Conservation (phyloP, 257 asterid species). For the Agastache rugosa region DNA sequence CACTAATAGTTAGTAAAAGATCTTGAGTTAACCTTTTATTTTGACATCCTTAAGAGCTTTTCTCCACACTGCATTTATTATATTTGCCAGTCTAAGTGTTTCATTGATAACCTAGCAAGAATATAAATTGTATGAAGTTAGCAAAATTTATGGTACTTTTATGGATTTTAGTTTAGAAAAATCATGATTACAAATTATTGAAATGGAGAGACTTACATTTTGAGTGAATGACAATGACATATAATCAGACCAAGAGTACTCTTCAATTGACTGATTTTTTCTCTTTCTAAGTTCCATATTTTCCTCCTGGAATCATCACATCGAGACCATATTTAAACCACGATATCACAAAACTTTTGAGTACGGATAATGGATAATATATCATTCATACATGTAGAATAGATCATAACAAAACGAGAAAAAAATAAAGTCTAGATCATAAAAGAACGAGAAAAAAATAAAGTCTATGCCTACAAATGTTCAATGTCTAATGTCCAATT, state of each 20-base stretch:
- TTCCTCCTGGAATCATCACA: constrained; percentile 67
- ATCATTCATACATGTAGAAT: background rate
- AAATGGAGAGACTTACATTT: constrained; percentile 51
- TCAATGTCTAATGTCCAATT: background rate
- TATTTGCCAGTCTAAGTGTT: constrained; percentile 83
- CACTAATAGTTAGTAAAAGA: background rate
- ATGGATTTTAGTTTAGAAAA: background rate
- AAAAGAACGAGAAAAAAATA: background rate
- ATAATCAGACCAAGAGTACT: constrained; percentile 84
- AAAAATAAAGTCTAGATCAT: background rate
- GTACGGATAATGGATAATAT: background rate
- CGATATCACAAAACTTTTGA: background rate
- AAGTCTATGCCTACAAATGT: background rate
- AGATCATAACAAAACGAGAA: background rate
- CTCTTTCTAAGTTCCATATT: constrained; percentile 74
- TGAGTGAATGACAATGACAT: constrained; percentile 79
- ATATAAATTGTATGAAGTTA: background rate
- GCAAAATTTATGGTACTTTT: background rate
- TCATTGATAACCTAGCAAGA: constrained; percentile 80
- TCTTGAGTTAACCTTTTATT: constrained; percentile 64
- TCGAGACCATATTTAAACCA: background rate
- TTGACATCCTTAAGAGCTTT: constrained; percentile 88
- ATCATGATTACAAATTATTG: background rate
- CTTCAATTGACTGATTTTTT: constrained; percentile 57
- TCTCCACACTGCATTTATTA: constrained; percentile 98